Conservation (phyloP, 306 rosid genomes). For the Vigna angularis region DNA sequence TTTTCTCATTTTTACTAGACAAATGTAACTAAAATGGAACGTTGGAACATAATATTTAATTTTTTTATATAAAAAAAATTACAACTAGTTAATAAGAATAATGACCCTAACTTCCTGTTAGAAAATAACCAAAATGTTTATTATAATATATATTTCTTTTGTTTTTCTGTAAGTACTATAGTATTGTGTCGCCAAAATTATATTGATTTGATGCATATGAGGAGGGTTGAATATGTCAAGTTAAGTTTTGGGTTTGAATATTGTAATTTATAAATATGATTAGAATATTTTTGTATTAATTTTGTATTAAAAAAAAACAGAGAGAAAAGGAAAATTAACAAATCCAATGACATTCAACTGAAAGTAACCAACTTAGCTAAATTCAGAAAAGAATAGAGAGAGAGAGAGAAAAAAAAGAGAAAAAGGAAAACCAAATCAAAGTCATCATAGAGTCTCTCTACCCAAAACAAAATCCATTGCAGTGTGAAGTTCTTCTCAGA, state of each 20-base stretch:
- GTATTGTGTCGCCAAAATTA: too few species aligned
- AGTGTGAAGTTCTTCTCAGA: not conserved
- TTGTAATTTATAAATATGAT: too few species aligned
- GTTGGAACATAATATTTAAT: not conserved
- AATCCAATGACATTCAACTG: not conserved
- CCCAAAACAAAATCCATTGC: not conserved
- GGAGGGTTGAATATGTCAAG: too few species aligned
- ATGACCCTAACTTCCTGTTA: too few species aligned
- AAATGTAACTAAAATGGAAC: not conserved
- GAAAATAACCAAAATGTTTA: too few species aligned
- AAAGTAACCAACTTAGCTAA: constrained; percentile 24
- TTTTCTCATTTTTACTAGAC: not conserved
- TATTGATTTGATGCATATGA: too few species aligned
- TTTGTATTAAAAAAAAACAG: not conserved
- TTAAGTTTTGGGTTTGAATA: too few species aligned
- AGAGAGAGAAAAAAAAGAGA: not conserved
- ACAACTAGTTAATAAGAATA: too few species aligned
- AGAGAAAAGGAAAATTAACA: not conserved
- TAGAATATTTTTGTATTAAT: too few species aligned
- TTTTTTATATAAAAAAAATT: not conserved
- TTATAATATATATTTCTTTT: too few species aligned
- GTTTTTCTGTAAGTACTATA: too few species aligned
- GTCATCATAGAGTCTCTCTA: not conserved
- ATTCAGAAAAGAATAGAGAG: constrained; percentile 5
- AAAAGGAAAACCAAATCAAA: not conserved